Conservation (phyloP, 108 stramenopile genomes). For the Cyclotella baltica region DNA sequence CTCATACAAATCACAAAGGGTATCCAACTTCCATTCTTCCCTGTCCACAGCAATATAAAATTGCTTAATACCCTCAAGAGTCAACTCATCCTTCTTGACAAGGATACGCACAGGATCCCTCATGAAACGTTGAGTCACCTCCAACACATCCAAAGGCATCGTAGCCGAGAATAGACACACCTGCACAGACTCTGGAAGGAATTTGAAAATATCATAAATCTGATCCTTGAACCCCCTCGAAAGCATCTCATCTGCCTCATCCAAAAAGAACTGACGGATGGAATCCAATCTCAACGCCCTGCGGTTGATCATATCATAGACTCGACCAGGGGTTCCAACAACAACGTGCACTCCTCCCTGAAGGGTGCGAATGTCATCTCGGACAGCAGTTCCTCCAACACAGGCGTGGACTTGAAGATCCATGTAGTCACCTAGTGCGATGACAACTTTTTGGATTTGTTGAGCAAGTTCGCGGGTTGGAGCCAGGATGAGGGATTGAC, state of each 20-base stretch:
- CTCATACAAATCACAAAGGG: conserved; percentile 99
- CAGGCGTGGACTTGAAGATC: conserved; percentile 97
- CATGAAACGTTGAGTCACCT: conserved; percentile 99
- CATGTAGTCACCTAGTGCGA: conserved; percentile 99
- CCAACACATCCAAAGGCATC: conserved; percentile 99
- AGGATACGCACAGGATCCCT: conserved; percentile 98
- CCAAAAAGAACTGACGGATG: conserved; percentile 97
- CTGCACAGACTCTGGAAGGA: conserved; percentile 98
- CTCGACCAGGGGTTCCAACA: conserved; percentile 99
- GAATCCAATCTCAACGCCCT: conserved; percentile 92
- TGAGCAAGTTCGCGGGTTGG: conserved; percentile 99
- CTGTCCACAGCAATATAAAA: conserved; percentile 98
- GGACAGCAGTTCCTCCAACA: conserved; percentile 99
- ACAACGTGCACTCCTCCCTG: conserved; percentile 98
- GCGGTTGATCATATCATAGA: conserved; percentile 99
- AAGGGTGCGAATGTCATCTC: conserved; percentile 99
- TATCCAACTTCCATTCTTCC: conserved; percentile 99
- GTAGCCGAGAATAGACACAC: conserved; percentile 99
- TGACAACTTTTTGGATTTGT: conserved; percentile 99
- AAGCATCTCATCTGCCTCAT: conserved; percentile 99
- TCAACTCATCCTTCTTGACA: conserved; percentile 99
- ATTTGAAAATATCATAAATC: conserved; percentile 99
- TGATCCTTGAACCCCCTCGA: conserved; percentile 99
- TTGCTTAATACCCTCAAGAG: conserved; percentile 99
- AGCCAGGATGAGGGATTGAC: conserved; percentile 98